These are phyloP conservation scores for Singerocomus inundabilis DNA, from an alignment of 1,284 basidiomycete genomes.

Conservation along the genomic window DNA sequence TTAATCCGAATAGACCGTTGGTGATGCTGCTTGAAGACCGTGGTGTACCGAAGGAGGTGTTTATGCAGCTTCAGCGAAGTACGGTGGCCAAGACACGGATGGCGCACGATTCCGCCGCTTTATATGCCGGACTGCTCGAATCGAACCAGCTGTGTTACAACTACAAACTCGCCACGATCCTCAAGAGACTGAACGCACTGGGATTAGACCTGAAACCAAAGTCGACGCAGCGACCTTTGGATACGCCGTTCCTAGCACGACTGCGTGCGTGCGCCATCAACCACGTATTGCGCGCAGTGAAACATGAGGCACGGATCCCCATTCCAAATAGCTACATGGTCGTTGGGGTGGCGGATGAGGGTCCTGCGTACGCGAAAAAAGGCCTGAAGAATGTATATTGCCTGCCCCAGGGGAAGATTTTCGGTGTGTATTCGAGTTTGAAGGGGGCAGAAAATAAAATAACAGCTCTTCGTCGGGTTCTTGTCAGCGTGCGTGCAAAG, in stretches of 20 bases:
- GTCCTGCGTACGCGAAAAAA: slow-evolving; percentile 48
- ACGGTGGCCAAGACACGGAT: slow-evolving; percentile 38
- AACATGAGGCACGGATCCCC: slow-evolving; percentile 47
- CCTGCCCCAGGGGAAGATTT: slow-evolving; percentile 42
- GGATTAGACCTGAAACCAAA: slow-evolving; percentile 18
- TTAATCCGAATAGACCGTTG: slow-evolving; percentile 43
- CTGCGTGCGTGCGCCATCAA: slow-evolving; percentile 35
- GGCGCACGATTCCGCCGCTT: slow-evolving; percentile 26
- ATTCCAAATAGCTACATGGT: slow-evolving; percentile 47
- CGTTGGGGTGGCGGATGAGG: slow-evolving; percentile 50
- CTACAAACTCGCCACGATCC: slow-evolving; percentile 41
- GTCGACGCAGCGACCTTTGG: slow-evolving; percentile 33
- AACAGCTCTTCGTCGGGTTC: slow-evolving; percentile 26
- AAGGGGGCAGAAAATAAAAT: neutral
- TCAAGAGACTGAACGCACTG: slow-evolving; percentile 36
- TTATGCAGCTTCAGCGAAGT: slow-evolving; percentile 39
- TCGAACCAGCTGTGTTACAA: slow-evolving; percentile 44
- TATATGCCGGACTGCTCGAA: slow-evolving; percentile 36
- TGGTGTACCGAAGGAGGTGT: slow-evolving; percentile 31
- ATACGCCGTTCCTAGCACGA: too few species aligned
- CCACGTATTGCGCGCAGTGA: slow-evolving; percentile 49
- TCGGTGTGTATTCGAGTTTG: slow-evolving; percentile 50
- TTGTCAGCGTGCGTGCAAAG: slow-evolving; percentile 57
- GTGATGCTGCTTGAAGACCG: slow-evolving; percentile 46
- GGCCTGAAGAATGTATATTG: slow-evolving; percentile 53